These are phyloP conservation scores for Neonectria faginata DNA, from an alignment of 2,329 filamentous ascomycete species.

Conservation along the genomic window DNA sequence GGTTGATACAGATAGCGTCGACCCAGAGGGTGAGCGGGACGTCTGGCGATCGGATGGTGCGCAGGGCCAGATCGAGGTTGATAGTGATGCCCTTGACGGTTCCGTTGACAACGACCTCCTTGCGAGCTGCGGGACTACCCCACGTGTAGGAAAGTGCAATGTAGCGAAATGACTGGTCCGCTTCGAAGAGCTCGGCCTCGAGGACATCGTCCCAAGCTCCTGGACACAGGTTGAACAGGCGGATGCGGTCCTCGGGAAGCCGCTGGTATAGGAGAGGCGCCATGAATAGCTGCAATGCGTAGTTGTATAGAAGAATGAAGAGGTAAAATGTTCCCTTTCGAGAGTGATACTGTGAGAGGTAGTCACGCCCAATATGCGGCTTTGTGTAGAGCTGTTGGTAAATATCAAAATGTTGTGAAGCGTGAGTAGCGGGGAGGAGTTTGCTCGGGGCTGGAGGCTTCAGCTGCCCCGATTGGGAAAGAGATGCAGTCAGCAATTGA, in stretches of 20 bases:
- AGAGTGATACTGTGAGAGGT: not conserved
- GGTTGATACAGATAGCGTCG: conserved; percentile 46
- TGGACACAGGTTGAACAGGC: conserved; percentile 29
- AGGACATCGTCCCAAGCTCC: conserved; percentile 33
- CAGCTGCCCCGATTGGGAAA: conserved; percentile 3
- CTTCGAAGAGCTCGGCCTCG: conserved; percentile 31
- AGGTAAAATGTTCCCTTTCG: not conserved
- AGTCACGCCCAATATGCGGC: not conserved
- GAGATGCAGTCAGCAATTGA: conserved; percentile 12
- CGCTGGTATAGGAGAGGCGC: conserved; percentile 17
- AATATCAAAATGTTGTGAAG: not conserved
- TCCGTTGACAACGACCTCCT: conserved; percentile 41
- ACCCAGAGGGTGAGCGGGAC: conserved; percentile 38
- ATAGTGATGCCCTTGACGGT: conserved; percentile 36
- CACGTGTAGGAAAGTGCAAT: conserved; percentile 47
- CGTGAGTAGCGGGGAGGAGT: no score
- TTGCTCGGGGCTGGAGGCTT: not conserved
- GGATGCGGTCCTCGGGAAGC: conserved; percentile 27
- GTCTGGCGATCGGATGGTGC: conserved; percentile 38
- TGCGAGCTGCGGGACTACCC: conserved; percentile 36
- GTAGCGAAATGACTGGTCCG: conserved; percentile 33
- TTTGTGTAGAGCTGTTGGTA: no score
- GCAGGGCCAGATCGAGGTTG: conserved; percentile 46
- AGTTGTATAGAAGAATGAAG: not conserved
- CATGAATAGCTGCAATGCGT: conserved; percentile 2